Evolutionary conservation across 257 asterid species (phyloP).

Genomic region (Solanum megistacrolobum): DNA sequence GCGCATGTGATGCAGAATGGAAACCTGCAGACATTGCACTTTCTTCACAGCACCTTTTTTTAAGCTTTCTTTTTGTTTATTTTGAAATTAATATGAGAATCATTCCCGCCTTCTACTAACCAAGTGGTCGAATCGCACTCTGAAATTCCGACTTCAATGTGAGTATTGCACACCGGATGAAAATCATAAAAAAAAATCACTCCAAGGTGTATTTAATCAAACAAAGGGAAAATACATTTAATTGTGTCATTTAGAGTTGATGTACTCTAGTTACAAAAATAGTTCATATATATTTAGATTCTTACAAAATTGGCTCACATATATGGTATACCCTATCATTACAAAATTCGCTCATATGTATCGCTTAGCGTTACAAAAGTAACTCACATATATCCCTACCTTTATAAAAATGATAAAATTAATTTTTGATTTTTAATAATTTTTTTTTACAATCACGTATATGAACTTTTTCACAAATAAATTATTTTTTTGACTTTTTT

Average conservation of each 20-base stretch:
- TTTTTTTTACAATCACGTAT: too few relatives aligned
- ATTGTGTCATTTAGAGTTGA: too few relatives aligned
- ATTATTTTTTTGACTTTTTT: too few relatives aligned
- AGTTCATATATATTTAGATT: accelerated
- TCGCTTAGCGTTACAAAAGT: too few relatives aligned
- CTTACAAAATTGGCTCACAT: too few relatives aligned
- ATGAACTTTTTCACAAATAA: neutral
- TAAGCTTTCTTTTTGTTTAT: conserved; percentile 3
- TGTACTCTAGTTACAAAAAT: too few relatives aligned
- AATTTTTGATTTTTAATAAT: too few relatives aligned
- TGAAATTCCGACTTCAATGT: too few relatives aligned
- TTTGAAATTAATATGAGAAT: conserved; percentile 20
- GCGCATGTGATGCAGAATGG: conserved; percentile 45
- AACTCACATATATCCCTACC: too few relatives aligned
- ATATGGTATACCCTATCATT: neutral
- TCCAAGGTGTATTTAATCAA: neutral
- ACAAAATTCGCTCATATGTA: neutral
- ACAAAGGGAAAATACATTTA: too few relatives aligned
- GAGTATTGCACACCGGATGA: neutral
- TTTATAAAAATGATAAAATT: too few relatives aligned
- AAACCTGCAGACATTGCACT: conserved; percentile 1
- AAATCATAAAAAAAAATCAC: neutral
- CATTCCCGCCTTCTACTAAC: conserved; percentile 29
- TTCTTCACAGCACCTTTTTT: neutral
- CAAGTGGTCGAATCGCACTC: neutral